Conservation (phyloP, 176 grass and related monocot genomes). For the Cymbopogon citratus region DNA sequence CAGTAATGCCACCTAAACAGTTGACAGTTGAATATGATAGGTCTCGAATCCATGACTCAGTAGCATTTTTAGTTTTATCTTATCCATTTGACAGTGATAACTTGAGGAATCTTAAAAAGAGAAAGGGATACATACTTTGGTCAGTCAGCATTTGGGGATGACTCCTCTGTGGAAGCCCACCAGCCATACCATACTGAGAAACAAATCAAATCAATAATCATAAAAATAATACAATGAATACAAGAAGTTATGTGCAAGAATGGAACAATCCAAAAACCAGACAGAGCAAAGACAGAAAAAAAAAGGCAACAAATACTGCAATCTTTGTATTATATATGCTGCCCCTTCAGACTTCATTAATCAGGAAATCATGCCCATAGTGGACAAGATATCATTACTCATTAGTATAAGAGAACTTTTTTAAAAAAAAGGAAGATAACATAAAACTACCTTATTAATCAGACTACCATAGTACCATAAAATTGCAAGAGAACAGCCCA, state of each 20-base stretch:
- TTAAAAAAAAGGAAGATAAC: neutral
- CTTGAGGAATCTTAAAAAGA: conserved; percentile 2
- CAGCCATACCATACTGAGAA: conserved; percentile 63
- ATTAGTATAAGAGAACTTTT: neutral
- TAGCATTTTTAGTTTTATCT: neutral
- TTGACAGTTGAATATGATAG: neutral
- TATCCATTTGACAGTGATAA: neutral
- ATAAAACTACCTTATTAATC: neutral
- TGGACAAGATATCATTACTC: neutral
- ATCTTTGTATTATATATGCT: neutral
- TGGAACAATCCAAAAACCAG: neutral
- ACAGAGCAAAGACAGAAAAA: neutral
- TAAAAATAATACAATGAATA: conserved; percentile 6
- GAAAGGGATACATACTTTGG: conserved; percentile 57
- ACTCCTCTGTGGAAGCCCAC: conserved; percentile 75
- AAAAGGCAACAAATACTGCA: neutral
- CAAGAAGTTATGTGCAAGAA: conserved; percentile 17
- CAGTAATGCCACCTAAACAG: neutral
- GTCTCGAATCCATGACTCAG: neutral
- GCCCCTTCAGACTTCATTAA: neutral
- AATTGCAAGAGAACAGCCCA: neutral
- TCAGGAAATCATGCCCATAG: neutral
- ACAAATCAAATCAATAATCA: conserved; percentile 20
- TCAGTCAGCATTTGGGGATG: conserved; percentile 82
- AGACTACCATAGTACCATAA: neutral